Base-by-base conservation (phyloP, 495 filamentous ascomycete species). In the Xylaria telfairii region DNA sequence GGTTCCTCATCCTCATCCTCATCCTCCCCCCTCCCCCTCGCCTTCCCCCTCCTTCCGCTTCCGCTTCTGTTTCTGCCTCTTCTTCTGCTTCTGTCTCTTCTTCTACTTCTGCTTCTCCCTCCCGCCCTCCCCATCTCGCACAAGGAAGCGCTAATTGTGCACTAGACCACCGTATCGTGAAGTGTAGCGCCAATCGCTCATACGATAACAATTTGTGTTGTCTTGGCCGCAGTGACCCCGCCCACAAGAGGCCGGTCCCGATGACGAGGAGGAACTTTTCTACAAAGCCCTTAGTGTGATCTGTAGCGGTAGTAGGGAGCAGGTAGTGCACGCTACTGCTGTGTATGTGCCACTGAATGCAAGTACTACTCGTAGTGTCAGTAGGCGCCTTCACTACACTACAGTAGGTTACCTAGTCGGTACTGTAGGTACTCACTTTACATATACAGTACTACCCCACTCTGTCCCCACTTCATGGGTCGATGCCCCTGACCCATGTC, bases 251-350 rank as follows among this genome's bases (percentile, higher is more conserved):
- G 57, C 12, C 34, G 34, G 59, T 42, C 37, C 57, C 59, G 39
- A 44, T 5, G 26, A 46, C 61, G 61, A 44, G 61, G 32, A 47
- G 61, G 61, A 30, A 47, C 39, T 64, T 47, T 42, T 64, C 34
- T n/a, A 62, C 37, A 4, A 42, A 62, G 37, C 32, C 10, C 12
- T 12, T 37, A 34, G 56, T 59, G 32, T 12, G 30, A 17, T 37
- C 24, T 10, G 26, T 28, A 53, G n/a, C 28, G 10, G 10, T 24
- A 4, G 49, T 53, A n/a, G 34, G 34, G 4, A 37, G 34, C 8
- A 37, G 4, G 4, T 37, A 53, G 21, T 28, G 56, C 56, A 21
- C 28, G 59, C 59, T 42, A 44, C 32, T 24, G 24, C 57, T 61
- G 10, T 5, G 24, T 28, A n/a, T n/a, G n/a, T n/a, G 15, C 44